Conservation (phyloP, 208 protist species). For the Trypanosoma cruzi region DNA sequence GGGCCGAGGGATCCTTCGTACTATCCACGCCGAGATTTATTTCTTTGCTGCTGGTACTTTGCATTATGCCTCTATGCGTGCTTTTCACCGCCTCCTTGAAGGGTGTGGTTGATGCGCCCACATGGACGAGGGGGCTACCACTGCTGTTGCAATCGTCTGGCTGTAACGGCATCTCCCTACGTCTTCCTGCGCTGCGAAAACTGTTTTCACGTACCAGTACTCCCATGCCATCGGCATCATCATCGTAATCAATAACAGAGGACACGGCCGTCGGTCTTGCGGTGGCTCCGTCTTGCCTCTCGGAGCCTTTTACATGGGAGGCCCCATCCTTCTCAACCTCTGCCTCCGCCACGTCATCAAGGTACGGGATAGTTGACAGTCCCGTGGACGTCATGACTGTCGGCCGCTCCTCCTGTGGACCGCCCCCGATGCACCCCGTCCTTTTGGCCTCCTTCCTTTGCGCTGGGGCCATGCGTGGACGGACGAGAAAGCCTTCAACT, state of each 20-base stretch:
- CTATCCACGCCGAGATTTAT: too few species aligned
- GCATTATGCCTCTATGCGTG: too few species aligned
- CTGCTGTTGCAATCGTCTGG: not conserved
- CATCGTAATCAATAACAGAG: not conserved
- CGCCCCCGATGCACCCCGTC: not conserved
- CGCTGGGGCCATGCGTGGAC: not conserved
- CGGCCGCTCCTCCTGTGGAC: not conserved
- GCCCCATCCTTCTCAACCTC: not conserved
- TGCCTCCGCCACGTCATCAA: constrained; percentile 13
- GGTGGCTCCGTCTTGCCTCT: not conserved
- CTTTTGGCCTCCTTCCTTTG: not conserved
- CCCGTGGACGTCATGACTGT: not conserved
- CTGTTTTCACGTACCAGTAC: too few species aligned
- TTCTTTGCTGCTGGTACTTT: too few species aligned
- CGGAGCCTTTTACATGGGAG: not conserved
- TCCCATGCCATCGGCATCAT: not conserved
- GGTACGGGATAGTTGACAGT: constrained; percentile 25
- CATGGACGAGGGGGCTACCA: too few species aligned
- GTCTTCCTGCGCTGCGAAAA: too few species aligned
- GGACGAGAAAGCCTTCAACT: constrained; percentile 27
- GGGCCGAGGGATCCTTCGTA: too few species aligned
- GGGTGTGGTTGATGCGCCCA: too few species aligned
- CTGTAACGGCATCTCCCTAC: too few species aligned
- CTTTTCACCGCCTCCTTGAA: too few species aligned
- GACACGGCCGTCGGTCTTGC: not conserved